Evolutionary conservation across 345 rosid species (phyloP), one percentile per base, ranked within the genome.

Genomic region (Aquilaria malaccensis): DNA sequence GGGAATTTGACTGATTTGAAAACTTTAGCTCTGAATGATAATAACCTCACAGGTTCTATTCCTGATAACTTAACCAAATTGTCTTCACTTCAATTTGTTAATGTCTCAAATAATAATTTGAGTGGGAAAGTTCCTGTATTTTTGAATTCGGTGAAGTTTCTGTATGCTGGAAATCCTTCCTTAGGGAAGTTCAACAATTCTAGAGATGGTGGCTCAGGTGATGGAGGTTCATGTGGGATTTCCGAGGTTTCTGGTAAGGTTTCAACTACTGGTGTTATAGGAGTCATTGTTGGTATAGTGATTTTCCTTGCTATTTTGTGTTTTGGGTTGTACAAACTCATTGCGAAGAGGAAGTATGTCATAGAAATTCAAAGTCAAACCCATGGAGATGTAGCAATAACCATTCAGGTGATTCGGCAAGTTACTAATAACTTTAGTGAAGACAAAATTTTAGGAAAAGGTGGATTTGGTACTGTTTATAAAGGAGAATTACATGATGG

Each of bases 391-490:
- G 83, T 76, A 47, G 70, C 76, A 0, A 83, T 92, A 69, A 74
- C 98, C 0, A 81, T 89, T 33, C 77, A 92, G 61, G 85, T 92
- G 33, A 79, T 92, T 31, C 73, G 77, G 11, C 83, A 87, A 58
- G 95, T 86, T 59, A 92, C 98, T 0, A 65, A 81, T 53, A 81
- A 86, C 65, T 92, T 92, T 72, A 80, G 78, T 4, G 89, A 83
- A 62, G 68, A 75, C 7, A 89, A 83, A 55, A 68, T 92, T 53
- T 62, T 89, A 72, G 96, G 98, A 2, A 85, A 75, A 71, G 97
- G 97, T 10, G 98, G 98, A 33, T 92, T 89, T 15, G 97, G 98
- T 30, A 86, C 85, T 53, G 98, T 92, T 32, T 89, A 92, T 50
- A 80, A 74, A 22, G 98, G 96, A 0, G 90, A 91, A 45, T 62